These are phyloP conservation scores for Aechmea fasciata DNA, from an alignment of 176 grass and related monocot species.

Conservation along the genomic window DNA sequence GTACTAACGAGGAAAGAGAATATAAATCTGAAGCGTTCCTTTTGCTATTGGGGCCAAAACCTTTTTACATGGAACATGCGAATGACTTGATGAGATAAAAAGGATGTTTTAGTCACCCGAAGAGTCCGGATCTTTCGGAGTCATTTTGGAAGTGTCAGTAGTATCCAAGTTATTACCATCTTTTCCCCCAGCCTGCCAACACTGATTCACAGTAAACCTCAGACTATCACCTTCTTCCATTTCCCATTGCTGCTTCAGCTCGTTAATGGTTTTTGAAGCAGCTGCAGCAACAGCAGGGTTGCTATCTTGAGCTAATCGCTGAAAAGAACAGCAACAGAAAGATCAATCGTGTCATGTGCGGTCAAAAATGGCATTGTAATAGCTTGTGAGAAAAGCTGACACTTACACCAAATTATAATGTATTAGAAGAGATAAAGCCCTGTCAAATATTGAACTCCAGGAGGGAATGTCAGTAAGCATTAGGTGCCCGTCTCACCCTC, in stretches of 20 bases:
- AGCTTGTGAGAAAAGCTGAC: background rate
- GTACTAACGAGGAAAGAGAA: too few species aligned
- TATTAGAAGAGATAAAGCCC: background rate
- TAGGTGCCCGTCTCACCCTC: background rate
- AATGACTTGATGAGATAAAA: too few species aligned
- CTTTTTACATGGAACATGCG: too few species aligned
- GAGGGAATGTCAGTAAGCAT: background rate
- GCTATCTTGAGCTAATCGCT: constrained; percentile 85
- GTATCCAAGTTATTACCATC: constrained; percentile 20
- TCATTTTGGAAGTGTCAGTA: background rate
- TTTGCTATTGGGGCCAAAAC: too few species aligned
- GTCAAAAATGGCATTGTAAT: background rate
- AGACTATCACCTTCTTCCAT: constrained; percentile 92
- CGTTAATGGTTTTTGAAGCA: constrained; percentile 72
- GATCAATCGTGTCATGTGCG: background rate
- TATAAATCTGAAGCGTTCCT: too few species aligned
- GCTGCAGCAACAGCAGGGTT: constrained; percentile 64
- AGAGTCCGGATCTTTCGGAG: background rate
- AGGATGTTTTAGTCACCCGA: background rate
- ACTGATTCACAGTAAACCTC: constrained; percentile 68
- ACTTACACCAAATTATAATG: background rate
- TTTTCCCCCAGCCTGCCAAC: constrained; percentile 13
- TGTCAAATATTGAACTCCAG: background rate
- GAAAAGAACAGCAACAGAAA: constrained; percentile 19
- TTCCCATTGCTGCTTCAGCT: constrained; percentile 86